A percentile compares a stretch with the other conserved stretches of the same genome.
Conservation (phyloP, 2,329 filamentous ascomycete genomes). For the Alternaria postmessia region DNA sequence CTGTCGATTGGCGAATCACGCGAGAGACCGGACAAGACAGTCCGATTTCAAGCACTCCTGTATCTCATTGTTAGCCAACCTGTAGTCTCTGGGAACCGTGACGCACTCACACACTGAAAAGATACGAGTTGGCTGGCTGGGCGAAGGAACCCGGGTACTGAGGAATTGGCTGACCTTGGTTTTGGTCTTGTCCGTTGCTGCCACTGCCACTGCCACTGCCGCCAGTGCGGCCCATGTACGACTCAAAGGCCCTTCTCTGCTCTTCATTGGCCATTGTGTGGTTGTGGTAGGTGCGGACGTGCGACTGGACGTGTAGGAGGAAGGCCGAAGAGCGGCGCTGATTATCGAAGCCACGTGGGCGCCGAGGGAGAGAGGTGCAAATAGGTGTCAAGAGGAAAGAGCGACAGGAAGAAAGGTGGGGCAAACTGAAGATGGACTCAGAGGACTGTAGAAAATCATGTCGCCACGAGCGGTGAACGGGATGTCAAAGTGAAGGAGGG, state of each 20-base stretch:
- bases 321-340: slow-evolving; percentile 15
- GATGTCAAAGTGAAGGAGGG: slow-evolving; percentile 22
- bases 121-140: slow-evolving; percentile 29
- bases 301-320: slow-evolving; percentile 14
- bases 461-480: not conserved
- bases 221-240: slow-evolving; percentile 39
- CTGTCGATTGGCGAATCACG: not conserved
- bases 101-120: slow-evolving; percentile 39
- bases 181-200: slow-evolving; percentile 10
- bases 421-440: not conserved
- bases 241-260: slow-evolving; percentile 40
- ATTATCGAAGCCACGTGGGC: slow-evolving; percentile 8
- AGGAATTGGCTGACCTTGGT: slow-evolving; percentile 25
- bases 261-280: slow-evolving; percentile 39
- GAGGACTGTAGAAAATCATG: not conserved
- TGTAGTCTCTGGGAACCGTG: not conserved
- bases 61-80: slow-evolving; percentile 14
- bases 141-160: slow-evolving; percentile 29
- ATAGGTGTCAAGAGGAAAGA: not conserved
- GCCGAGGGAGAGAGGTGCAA: slow-evolving; percentile 7
- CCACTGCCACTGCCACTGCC: slow-evolving; percentile 1
- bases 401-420: not conserved
- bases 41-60: slow-evolving; percentile 17
- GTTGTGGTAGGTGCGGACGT: slow-evolving; percentile 25
- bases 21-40: not conserved